A percentile compares a stretch with the other conserved stretches of the same genome.
Evolutionary conservation across 768 basidiomycete genomes (phyloP).

Genomic region (Calocera viscosa): DNA sequence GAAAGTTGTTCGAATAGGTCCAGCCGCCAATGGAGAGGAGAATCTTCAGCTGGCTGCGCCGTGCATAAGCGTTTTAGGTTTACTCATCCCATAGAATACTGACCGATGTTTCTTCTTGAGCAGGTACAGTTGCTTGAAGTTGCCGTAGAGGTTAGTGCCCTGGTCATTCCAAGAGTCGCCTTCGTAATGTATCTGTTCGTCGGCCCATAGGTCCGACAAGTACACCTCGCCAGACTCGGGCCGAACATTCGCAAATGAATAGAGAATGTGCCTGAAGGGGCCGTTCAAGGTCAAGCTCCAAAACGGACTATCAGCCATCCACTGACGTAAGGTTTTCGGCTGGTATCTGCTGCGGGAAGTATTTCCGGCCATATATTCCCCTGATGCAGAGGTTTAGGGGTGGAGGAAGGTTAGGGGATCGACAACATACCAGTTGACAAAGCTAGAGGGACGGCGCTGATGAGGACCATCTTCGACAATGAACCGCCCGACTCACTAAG

Average conservation of each 20-base stretch:
- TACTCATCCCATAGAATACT: constrained; percentile 44
- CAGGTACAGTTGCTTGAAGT: constrained; percentile 84
- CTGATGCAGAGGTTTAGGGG: constrained; percentile 23
- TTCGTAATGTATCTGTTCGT: constrained; percentile 92
- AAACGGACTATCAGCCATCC: constrained; percentile 1
- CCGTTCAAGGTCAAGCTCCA: not conserved
- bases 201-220: constrained; percentile 86
- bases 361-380: constrained; percentile 94
- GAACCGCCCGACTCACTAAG: constrained; percentile 13
- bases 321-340: constrained; percentile 71
- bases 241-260: constrained; percentile 84
- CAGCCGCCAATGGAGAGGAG: constrained; percentile 86
- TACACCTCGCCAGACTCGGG: constrained; percentile 74
- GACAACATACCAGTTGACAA: constrained; percentile 12
- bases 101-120: constrained; percentile 78
- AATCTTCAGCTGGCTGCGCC: constrained; percentile 28
- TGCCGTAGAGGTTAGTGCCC: constrained; percentile 87
- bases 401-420: no score
- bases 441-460: not conserved
- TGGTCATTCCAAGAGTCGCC: constrained; percentile 90
- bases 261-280: constrained; percentile 60
- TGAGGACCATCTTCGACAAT: not conserved
- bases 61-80: not conserved
- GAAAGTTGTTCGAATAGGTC: constrained; percentile 83
- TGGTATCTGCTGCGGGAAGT: constrained; percentile 74